A percentile compares a stretch with the other conserved stretches of the same genome.
phyloP scores from a whole-genome alignment of 2,329 filamentous ascomycete genomes.

The Alternaria gansuensis region DNA sequence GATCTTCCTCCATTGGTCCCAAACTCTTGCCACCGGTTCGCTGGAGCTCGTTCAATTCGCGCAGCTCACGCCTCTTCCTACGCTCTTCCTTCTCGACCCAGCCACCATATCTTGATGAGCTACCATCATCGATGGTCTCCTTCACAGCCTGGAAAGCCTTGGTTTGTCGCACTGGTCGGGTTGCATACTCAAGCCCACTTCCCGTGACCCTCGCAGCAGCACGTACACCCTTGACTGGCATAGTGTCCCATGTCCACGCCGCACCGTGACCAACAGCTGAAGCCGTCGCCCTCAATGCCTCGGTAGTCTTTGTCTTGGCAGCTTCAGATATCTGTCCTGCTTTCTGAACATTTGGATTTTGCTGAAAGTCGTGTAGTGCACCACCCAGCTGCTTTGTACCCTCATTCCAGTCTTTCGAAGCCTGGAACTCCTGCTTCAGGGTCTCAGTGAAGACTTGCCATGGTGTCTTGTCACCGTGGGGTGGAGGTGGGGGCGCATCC shows the following conservation, averaged over 20 bases:
- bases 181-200: constrained; percentile 90
- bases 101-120: constrained; percentile 92
- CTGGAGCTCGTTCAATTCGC: constrained; percentile 69
- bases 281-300: constrained; percentile 85
- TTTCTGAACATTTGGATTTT: constrained; percentile 88
- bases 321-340: constrained; percentile 85
- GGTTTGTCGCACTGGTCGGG: constrained; percentile 89
- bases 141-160: constrained; percentile 94
- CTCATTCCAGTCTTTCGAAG: constrained; percentile 99
- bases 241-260: constrained; percentile 96
- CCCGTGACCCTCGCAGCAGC: constrained; percentile 87
- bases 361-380: constrained; percentile 87
- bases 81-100: constrained; percentile 98
- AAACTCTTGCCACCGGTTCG: constrained; percentile 57
- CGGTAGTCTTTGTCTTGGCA: constrained; percentile 78
- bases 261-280: constrained; percentile 89
- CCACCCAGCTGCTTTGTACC: constrained; percentile 94
- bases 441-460: constrained; percentile 99
- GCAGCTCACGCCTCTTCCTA: constrained; percentile 76
- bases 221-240: constrained; percentile 88
- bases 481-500: constrained; percentile 81
- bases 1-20: constrained; percentile 81
- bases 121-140: constrained; percentile 95
- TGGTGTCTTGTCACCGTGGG: constrained; percentile 96
- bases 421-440: constrained; percentile 91